Percentiles rank a stretch among this genome's conserved stretches.
Evolutionary conservation across 1,284 basidiomycete species (phyloP).

Genomic region (Naganishia liquefaciens): DNA sequence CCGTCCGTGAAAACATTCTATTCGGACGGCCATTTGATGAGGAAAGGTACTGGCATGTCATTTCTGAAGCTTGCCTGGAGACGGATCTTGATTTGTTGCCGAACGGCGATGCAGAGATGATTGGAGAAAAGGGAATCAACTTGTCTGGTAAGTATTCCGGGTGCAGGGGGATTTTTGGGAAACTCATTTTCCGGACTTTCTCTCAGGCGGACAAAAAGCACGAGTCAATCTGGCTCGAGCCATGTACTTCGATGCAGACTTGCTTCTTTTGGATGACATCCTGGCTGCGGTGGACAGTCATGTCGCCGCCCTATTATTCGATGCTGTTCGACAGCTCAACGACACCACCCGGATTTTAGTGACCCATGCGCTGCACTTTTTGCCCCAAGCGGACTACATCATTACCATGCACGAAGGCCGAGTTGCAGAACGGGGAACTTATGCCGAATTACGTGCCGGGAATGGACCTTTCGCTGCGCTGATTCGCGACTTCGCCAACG

Average conservation of each 20-base stretch:
- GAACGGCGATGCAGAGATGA: conserved; percentile 80
- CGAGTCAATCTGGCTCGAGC: conserved; percentile 70
- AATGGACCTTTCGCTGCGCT: conserved; percentile 72
- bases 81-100: conserved; percentile 78
- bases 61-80: conserved; percentile 72
- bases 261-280: conserved; percentile 83
- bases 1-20: conserved; percentile 73
- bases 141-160: conserved; percentile 43
- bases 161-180: conserved; percentile 1
- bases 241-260: conserved; percentile 79
- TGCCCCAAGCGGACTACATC: conserved; percentile 54
- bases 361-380: conserved; percentile 57
- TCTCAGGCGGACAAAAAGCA: conserved; percentile 75
- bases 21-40: conserved; percentile 81
- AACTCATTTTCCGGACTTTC: background rate
- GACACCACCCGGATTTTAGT: conserved; percentile 76
- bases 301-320: conserved; percentile 65
- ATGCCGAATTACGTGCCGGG: conserved; percentile 64
- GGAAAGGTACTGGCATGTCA: conserved; percentile 72
- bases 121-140: conserved; percentile 74
- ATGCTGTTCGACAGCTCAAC: conserved; percentile 67
- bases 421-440: conserved; percentile 75
- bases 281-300: conserved; percentile 59
- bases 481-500: conserved; percentile 65
- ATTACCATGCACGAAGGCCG: conserved; percentile 63